Conservation (phyloP, 208 protist genomes). For the Balamuthia mandrillaris region DNA sequence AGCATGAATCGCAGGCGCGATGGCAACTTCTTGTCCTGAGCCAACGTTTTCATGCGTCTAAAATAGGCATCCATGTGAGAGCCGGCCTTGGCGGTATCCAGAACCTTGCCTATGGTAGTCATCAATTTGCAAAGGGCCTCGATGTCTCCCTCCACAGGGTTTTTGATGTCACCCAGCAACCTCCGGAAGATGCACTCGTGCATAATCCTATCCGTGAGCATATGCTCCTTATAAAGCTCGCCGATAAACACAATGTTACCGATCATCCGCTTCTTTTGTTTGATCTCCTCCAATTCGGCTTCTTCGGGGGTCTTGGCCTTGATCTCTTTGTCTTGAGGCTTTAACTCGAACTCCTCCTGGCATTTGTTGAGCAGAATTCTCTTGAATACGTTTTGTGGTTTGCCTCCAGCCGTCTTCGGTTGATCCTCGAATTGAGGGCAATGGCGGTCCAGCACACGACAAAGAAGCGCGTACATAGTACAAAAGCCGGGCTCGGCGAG, state of each 20-base stretch:
- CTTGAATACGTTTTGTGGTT: slow-evolving; percentile 31
- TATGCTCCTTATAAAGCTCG: slow-evolving; percentile 57
- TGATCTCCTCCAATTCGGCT: too few species aligned
- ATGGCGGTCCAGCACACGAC: not conserved
- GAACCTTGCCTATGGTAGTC: slow-evolving; percentile 41
- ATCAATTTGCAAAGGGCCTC: slow-evolving; percentile 58
- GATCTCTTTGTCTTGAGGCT: not conserved
- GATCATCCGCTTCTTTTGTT: slow-evolving; percentile 22
- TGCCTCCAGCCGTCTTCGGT: not conserved
- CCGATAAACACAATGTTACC: slow-evolving; percentile 62
- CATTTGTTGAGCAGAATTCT: slow-evolving; percentile 55
- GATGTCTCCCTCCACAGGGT: slow-evolving; percentile 35
- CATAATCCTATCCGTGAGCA: slow-evolving; percentile 64
- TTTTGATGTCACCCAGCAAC: slow-evolving; percentile 4
- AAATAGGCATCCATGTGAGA: slow-evolving; percentile 17
- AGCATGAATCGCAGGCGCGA: slow-evolving; percentile 50
- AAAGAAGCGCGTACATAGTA: slow-evolving; percentile 48
- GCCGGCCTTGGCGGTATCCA: slow-evolving; percentile 18
- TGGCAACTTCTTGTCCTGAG: not conserved
- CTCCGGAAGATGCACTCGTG: slow-evolving; percentile 45
- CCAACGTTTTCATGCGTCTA: not conserved
- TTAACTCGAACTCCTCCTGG: slow-evolving; percentile 60
- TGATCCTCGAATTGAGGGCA: not conserved
- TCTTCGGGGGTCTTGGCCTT: not conserved
- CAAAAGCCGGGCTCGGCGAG: slow-evolving; percentile 32